Conservation (phyloP, 2,329 filamentous ascomycete species). For the Blastomyces gilchristii region DNA sequence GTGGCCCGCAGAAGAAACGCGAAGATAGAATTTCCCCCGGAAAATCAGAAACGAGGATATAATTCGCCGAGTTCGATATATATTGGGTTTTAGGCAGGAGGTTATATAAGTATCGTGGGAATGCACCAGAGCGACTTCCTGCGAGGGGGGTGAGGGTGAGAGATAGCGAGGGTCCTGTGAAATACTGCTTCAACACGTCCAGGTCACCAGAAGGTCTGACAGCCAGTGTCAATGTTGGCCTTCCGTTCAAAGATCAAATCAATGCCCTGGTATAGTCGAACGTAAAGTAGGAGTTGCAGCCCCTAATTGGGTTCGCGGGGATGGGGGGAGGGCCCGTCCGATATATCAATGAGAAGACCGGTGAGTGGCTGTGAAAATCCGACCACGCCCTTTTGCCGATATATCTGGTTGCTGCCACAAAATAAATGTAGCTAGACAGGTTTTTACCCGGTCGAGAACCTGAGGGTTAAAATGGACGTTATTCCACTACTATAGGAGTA, state of each 20-base stretch:
- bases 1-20: not conserved
- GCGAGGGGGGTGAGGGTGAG: not conserved
- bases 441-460: not conserved
- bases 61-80: not conserved
- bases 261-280: not conserved
- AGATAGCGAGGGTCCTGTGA: not conserved
- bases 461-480: not conserved
- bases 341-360: not conserved
- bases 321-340: not conserved
- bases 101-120: not conserved
- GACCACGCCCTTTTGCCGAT: not conserved
- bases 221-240: constrained; percentile 1
- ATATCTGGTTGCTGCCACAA: not conserved
- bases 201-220: not conserved
- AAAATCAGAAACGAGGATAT: not conserved
- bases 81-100: not conserved
- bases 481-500: not conserved
- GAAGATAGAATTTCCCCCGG: not conserved
- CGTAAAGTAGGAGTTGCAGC: not conserved
- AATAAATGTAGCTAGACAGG: not conserved
- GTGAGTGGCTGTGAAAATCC: not conserved
- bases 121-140: not conserved
- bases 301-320: constrained; percentile 1
- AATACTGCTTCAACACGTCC: not conserved
- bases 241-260: not conserved